Percentiles rank a stretch among this genome's conserved stretches.
These are phyloP conservation scores for Glarea lozoyensis DNA, from an alignment of 495 filamentous ascomycete species.

Conservation along the genomic window DNA sequence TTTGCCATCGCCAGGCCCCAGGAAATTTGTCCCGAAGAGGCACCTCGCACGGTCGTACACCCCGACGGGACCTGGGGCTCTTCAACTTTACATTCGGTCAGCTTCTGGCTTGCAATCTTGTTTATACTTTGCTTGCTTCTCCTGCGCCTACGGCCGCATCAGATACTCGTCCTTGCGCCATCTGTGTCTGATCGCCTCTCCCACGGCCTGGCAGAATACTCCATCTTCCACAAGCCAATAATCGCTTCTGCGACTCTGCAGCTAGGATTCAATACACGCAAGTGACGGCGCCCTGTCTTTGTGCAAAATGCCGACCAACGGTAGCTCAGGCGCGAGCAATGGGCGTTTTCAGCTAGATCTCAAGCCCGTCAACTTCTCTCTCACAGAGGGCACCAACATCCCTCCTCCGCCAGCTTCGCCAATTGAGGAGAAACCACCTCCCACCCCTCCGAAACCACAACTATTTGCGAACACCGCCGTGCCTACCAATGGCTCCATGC, in stretches of 20 bases:
- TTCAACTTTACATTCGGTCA: neutral
- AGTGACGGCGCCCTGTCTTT: no score
- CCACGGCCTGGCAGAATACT: no score
- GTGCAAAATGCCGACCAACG: slow-evolving; percentile 18
- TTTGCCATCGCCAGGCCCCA: no score
- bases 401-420: slow-evolving; percentile 44
- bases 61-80: neutral
- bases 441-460: slow-evolving; percentile 2
- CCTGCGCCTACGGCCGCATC: no score
- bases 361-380: slow-evolving; percentile 33
- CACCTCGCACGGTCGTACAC: no score
- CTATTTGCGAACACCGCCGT: neutral
- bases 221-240: neutral
- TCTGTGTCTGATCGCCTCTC: no score
- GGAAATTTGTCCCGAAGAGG: no score
- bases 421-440: slow-evolving; percentile 26
- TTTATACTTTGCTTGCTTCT: neutral
- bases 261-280: slow-evolving; percentile 5
- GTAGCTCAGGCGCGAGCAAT: slow-evolving; percentile 20
- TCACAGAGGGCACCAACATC: slow-evolving; percentile 50
- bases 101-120: neutral
- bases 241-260: neutral
- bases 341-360: slow-evolving; percentile 45
- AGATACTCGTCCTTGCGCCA: no score
- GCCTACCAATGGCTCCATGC: slow-evolving; percentile 3